Evolutionary conservation across 331 rosid genomes (phyloP), one percentile per base, ranked within the genome.

Genomic region (Arachis monticola): DNA sequence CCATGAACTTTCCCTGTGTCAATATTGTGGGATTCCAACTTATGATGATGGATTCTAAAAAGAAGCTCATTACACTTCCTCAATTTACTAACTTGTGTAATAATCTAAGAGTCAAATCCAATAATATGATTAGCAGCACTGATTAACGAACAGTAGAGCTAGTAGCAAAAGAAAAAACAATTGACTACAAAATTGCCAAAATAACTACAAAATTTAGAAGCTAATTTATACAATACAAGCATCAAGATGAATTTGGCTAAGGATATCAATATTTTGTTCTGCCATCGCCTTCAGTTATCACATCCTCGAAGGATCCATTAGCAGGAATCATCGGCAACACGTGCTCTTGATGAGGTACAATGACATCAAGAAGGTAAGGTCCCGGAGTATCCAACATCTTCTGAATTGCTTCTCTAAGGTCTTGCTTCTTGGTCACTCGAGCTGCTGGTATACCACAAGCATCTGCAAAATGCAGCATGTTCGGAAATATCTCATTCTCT

Each of bases 371-470:
- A 55, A 83, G 87, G 65, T 83, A 83, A 22, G 87, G 87, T n/a
- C 87, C 87, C 6, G 87, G 87, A 40, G 87, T 83, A 5, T 83
- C 84, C 66, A 83, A 46, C 87, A 83, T 83, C 67, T 83, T 83
- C 65, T 76, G 87, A 66, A 83, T 83, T 4, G 87, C 87, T 57
- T 48, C 82, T 76, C 77, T 75, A 11, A 83, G 82, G 40, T 79
- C 82, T 4, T 48, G 61, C 31, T 64, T 83, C 82, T 60, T 75
- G 2, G 79, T 67, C 74, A 83, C 87, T 2, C 87, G 79, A 11
- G 87, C 87, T 55, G 87, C 73, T 2, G 87, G 84, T 72, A 83
- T 67, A 13, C 81, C 74, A n/a, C 82, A 79, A 27, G 87, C 81
- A 66, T 61, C 77, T 8, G 87, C 87, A 48, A 75, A 83, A 67